Conservation (phyloP, 768 basidiomycete genomes). For the Rhodotorula paludigena region DNA sequence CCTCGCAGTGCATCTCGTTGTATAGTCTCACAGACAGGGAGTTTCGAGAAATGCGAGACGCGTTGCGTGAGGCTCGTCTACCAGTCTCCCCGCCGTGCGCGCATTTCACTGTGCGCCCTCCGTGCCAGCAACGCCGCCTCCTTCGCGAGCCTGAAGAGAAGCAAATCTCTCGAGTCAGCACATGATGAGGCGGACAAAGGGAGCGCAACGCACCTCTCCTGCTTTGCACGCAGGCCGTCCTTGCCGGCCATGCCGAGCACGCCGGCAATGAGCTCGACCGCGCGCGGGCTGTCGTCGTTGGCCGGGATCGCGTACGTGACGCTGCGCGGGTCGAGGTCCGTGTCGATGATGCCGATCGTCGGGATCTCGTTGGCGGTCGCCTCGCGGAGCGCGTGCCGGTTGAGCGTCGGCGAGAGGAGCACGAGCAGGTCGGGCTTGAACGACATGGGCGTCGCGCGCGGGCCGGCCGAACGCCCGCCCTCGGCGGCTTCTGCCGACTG, state of each 20-base stretch:
- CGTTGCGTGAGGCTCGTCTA: no score
- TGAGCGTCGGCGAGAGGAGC: slow-evolving; percentile 82
- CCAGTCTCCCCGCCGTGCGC: no score
- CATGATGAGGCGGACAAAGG: background rate
- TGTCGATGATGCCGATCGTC: slow-evolving; percentile 89
- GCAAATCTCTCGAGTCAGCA: background rate
- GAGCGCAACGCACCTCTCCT: slow-evolving; percentile 16
- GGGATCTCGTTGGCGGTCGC: slow-evolving; percentile 84
- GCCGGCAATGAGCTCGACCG: slow-evolving; percentile 84
- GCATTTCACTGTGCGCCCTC: background rate
- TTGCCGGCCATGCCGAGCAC: slow-evolving; percentile 79
- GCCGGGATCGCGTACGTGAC: slow-evolving; percentile 98
- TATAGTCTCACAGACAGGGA: no score
- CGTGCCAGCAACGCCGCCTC: background rate
- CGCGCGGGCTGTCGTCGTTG: slow-evolving; percentile 89
- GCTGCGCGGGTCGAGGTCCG: slow-evolving; percentile 88
- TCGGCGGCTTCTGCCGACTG: background rate
- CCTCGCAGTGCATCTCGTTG: no score
- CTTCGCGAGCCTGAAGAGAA: background rate
- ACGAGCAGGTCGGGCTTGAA: slow-evolving; percentile 80
- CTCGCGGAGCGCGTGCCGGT: slow-evolving; percentile 75
- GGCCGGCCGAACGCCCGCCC: background rate
- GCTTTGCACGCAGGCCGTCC: slow-evolving; percentile 46
- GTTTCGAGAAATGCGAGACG: no score
- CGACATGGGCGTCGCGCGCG: slow-evolving; percentile 51